Percentiles rank a stretch among this genome's conserved stretches.
phyloP scores from a whole-genome alignment of 2,329 filamentous ascomycete species.

The Microdochium nivale region DNA sequence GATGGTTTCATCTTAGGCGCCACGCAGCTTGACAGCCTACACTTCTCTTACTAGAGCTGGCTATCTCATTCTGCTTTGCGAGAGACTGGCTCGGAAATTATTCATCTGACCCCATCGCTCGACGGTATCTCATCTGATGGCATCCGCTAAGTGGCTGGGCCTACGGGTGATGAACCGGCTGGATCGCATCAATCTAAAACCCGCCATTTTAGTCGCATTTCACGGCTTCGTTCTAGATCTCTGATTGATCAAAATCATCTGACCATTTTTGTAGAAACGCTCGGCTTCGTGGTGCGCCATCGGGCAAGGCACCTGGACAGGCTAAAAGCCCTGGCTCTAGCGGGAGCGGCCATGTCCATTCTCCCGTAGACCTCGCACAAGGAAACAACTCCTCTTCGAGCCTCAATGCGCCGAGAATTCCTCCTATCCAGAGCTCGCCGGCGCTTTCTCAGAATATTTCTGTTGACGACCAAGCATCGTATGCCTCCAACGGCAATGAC shows the following conservation, averaged over 20 bases:
- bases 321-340: conserved; percentile 44
- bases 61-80: too few relatives aligned
- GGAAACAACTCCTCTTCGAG: conserved; percentile 41
- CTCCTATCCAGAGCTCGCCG: conserved; percentile 54
- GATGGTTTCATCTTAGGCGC: too few relatives aligned
- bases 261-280: conserved; percentile 37
- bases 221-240: background rate
- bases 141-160: too few relatives aligned
- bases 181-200: too few relatives aligned
- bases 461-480: conserved; percentile 50
- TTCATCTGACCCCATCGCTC: too few relatives aligned
- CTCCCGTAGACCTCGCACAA: conserved; percentile 36
- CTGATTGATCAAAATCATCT: conserved; percentile 9
- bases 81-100: too few relatives aligned
- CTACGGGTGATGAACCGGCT: too few relatives aligned
- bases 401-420: conserved; percentile 44
- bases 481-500: conserved; percentile 41
- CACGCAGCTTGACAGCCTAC: too few relatives aligned
- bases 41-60: too few relatives aligned
- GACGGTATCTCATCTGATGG: too few relatives aligned
- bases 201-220: background rate
- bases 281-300: conserved; percentile 46
- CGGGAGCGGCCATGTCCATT: conserved; percentile 37
- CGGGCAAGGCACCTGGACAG: too few relatives aligned
- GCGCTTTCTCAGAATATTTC: conserved; percentile 60